phyloP scores from a whole-genome alignment of 179 eudicot species.

The Vitellaria paradoxa region DNA sequence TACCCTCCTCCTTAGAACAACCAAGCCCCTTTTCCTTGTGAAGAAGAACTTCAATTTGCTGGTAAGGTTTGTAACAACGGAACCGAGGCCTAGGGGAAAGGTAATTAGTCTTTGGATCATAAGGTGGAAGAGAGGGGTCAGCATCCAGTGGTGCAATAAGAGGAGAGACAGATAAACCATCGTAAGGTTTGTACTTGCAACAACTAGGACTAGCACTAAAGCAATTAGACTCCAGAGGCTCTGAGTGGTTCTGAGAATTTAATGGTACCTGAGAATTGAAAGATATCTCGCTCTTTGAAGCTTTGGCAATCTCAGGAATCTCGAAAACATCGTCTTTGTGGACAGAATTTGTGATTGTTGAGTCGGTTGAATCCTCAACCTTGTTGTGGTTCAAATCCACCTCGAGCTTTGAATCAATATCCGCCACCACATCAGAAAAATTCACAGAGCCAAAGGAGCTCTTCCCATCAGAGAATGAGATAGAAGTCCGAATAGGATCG shows the following conservation, averaged over 20 bases:
- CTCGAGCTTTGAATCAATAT: conserved; percentile 25
- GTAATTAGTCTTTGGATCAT: conserved; percentile 80
- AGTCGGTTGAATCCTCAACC: conserved; percentile 8
- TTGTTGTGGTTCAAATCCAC: conserved; percentile 12
- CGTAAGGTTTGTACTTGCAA: not conserved
- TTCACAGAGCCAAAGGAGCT: conserved; percentile 36
- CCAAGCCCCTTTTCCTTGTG: conserved; percentile 33
- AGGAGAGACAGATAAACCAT: conserved; percentile 25
- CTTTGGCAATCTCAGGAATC: too few relatives aligned
- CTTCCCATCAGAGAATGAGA: conserved; percentile 51
- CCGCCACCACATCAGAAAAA: conserved; percentile 22
- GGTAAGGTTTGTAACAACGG: conserved; percentile 75
- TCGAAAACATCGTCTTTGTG: too few relatives aligned
- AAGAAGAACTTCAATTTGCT: conserved; percentile 43
- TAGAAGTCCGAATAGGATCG: conserved; percentile 62
- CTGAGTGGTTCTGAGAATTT: conserved; percentile 21
- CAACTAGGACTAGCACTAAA: too few relatives aligned
- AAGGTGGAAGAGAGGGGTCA: conserved; percentile 67
- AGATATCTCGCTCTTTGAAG: conserved; percentile 14
- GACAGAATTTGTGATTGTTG: not conserved
- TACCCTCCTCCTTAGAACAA: conserved; percentile 17
- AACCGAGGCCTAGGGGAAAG: conserved; percentile 95
- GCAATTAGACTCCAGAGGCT: conserved; percentile 16
- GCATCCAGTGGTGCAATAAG: conserved; percentile 62
- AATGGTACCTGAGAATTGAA: conserved; percentile 42